Evolutionary conservation across 768 basidiomycete genomes (phyloP).

Genomic region (Leucocoprinus birnbaumii): DNA sequence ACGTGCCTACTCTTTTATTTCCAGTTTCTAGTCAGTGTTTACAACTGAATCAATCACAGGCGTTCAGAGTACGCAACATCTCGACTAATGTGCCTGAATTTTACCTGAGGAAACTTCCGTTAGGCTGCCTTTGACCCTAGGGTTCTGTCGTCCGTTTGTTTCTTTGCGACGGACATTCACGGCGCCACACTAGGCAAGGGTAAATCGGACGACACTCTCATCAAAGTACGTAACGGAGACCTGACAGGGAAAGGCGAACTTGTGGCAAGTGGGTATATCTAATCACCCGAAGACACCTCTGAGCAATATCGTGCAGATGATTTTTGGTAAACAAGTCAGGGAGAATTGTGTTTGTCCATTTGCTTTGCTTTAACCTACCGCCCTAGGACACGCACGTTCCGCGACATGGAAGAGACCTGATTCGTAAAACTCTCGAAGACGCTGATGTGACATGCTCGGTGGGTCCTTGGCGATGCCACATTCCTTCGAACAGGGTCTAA

Average conservation of each 20-base stretch:
- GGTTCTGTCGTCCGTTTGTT: slow-evolving; percentile 83
- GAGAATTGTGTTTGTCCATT: slow-evolving; percentile 7
- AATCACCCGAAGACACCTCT: neutral
- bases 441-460: slow-evolving; percentile 71
- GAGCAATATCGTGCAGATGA: slow-evolving; percentile 53
- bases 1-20: too few relatives aligned
- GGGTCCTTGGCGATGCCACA: slow-evolving; percentile 30
- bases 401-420: slow-evolving; percentile 79
- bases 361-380: neutral
- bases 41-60: too few relatives aligned
- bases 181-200: slow-evolving; percentile 83
- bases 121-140: slow-evolving; percentile 89
- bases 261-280: slow-evolving; percentile 47
- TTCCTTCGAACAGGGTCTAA: neutral
- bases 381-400: slow-evolving; percentile 91
- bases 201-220: slow-evolving; percentile 79
- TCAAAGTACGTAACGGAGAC: slow-evolving; percentile 70
- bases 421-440: slow-evolving; percentile 81
- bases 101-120: too few relatives aligned
- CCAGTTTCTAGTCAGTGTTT: too few relatives aligned
- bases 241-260: slow-evolving; percentile 79
- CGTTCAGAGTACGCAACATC: slow-evolving; percentile 34
- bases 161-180: slow-evolving; percentile 95
- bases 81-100: too few relatives aligned
- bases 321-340: slow-evolving; percentile 94